Percentiles rank a stretch among this genome's conserved stretches.
Conservation (phyloP, 257 asterid species). For the Leptodermis oblonga region DNA sequence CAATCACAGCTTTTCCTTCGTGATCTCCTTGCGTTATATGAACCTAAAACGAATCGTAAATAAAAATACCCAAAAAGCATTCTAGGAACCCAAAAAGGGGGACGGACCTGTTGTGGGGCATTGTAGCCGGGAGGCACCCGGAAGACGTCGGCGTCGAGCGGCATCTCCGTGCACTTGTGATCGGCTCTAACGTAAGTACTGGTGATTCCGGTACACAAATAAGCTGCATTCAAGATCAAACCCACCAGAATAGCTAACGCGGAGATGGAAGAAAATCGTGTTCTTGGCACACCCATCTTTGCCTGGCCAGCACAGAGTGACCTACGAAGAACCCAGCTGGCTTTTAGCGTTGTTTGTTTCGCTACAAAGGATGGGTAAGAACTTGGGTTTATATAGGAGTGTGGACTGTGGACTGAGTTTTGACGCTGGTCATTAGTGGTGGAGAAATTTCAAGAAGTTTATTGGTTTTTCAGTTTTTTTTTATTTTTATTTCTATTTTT, state of each 20-base stretch:
- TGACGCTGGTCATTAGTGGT: no score
- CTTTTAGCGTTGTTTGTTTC: not conserved
- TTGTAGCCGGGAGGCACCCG: constrained; percentile 71
- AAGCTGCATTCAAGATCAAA: constrained; percentile 36
- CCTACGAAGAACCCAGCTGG: not conserved
- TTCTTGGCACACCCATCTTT: constrained; percentile 26
- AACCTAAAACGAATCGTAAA: constrained; percentile 39
- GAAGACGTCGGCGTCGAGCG: constrained; percentile 79
- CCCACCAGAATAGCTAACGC: constrained; percentile 35
- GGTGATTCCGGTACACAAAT: constrained; percentile 55
- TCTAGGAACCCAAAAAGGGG: no score
- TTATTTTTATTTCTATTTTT: no score
- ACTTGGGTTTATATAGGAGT: not conserved
- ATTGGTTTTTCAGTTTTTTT: no score
- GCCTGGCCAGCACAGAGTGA: not conserved
- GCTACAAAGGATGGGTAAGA: not conserved
- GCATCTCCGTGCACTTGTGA: constrained; percentile 61
- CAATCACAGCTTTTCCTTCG: constrained; percentile 75
- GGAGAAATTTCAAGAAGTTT: no score
- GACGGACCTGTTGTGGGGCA: constrained; percentile 86
- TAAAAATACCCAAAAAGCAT: not conserved
- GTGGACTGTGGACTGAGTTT: no score
- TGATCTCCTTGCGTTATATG: constrained; percentile 93
- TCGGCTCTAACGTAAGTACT: constrained; percentile 57
- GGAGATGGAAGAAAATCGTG: constrained; percentile 12